Evolutionary conservation across 2,329 filamentous ascomycete genomes (phyloP).

Genomic region (Delphinella strobiligena): DNA sequence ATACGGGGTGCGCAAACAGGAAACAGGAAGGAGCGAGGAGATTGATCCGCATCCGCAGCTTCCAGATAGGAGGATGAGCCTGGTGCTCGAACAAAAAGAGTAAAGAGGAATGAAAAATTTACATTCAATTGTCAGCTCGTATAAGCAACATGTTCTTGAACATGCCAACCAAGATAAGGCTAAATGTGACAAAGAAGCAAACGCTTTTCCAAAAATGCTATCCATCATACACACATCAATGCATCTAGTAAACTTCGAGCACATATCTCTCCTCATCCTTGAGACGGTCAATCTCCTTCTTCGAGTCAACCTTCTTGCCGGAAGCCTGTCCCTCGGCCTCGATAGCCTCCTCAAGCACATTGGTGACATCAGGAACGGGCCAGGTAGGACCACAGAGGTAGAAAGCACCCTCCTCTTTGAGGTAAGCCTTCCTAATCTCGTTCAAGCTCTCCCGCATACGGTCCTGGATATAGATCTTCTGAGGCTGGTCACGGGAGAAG

Average conservation of each 20-base stretch:
- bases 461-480: constrained; percentile 99
- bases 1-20: too few species aligned
- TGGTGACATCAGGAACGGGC: constrained; percentile 94
- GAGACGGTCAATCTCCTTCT: constrained; percentile 89
- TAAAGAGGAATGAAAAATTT: too few species aligned
- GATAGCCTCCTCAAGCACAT: constrained; percentile 87
- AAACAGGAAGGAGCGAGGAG: too few species aligned
- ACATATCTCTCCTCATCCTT: constrained; percentile 95
- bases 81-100: too few species aligned
- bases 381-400: constrained; percentile 97
- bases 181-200: too few species aligned
- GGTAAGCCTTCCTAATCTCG: constrained; percentile 76
- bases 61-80: too few species aligned
- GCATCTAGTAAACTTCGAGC: constrained; percentile 76
- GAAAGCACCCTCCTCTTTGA: constrained; percentile 79
- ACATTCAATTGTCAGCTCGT: too few species aligned
- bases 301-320: constrained; percentile 70
- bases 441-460: constrained; percentile 80
- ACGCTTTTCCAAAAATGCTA: too few species aligned
- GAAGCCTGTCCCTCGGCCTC: constrained; percentile 55
- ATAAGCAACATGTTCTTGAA: too few species aligned
- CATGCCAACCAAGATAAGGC: too few species aligned
- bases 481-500: constrained; percentile 89
- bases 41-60: too few species aligned
- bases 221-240: too few species aligned